These are phyloP conservation scores for Fusarium albidum DNA, from an alignment of 2,329 filamentous ascomycete species.

Conservation along the genomic window DNA sequence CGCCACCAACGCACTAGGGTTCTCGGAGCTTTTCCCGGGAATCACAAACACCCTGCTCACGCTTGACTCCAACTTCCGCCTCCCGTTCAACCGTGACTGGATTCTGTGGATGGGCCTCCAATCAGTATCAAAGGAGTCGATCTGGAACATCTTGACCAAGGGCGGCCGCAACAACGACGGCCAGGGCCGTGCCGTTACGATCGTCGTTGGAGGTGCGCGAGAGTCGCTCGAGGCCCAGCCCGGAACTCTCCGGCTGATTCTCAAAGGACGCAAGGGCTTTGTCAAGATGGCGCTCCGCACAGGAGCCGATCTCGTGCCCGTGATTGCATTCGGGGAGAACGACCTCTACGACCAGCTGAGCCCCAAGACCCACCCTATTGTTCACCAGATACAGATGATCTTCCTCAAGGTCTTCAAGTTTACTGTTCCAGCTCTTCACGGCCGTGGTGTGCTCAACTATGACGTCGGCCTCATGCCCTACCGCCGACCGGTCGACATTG, in stretches of 20 bases:
- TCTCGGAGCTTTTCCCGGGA: constrained; percentile 86
- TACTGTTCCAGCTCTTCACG: constrained; percentile 89
- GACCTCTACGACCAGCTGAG: constrained; percentile 92
- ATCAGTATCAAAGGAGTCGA: constrained; percentile 90
- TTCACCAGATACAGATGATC: constrained; percentile 84
- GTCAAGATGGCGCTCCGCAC: constrained; percentile 91
- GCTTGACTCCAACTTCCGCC: constrained; percentile 93
- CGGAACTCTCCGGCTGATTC: constrained; percentile 76
- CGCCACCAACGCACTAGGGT: constrained; percentile 87
- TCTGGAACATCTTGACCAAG: constrained; percentile 84
- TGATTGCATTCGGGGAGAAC: constrained; percentile 94
- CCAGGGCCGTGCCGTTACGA: constrained; percentile 95
- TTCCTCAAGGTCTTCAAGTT: constrained; percentile 90
- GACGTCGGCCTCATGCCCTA: constrained; percentile 97
- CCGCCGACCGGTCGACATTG: constrained; percentile 84
- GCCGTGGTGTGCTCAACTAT: constrained; percentile 94
- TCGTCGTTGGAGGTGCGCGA: constrained; percentile 90
- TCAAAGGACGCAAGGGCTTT: constrained; percentile 88
- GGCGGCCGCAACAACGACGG: constrained; percentile 82
- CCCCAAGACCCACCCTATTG: constrained; percentile 76
- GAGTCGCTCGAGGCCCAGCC: constrained; percentile 92
- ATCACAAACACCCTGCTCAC: constrained; percentile 95
- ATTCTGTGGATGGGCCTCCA: constrained; percentile 87
- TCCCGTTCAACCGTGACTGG: constrained; percentile 94
- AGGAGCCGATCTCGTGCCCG: constrained; percentile 93